Conservation (phyloP, 148 eudicot species). For the Camellia lanceoleosa region DNA sequence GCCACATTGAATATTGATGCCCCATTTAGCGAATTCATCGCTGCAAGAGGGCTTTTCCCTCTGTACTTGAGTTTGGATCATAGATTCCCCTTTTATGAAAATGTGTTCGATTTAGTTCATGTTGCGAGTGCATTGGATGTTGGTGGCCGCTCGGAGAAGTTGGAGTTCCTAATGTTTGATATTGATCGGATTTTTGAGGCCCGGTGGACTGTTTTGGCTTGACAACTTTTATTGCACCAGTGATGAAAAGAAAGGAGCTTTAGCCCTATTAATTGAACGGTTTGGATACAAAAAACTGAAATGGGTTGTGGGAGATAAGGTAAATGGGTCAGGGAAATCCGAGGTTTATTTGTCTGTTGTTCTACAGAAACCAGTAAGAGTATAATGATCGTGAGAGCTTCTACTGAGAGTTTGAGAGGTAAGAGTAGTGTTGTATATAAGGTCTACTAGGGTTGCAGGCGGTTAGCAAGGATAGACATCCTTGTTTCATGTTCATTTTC, state of each 20-base stretch:
- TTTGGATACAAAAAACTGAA: constrained; percentile 94
- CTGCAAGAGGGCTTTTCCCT: constrained; percentile 84
- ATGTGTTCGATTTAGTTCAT: constrained; percentile 80
- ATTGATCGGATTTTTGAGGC: constrained; percentile 72
- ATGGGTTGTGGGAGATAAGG: constrained; percentile 94
- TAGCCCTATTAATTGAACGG: constrained; percentile 71
- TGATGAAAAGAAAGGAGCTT: constrained; percentile 70
- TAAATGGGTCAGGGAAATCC: constrained; percentile 50
- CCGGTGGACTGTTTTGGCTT: constrained; percentile 89
- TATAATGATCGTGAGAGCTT: constrained; percentile 22
- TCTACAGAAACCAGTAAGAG: constrained; percentile 85
- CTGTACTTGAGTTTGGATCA: constrained; percentile 80
- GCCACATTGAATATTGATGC: constrained; percentile 62
- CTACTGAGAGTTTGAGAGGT: constrained; percentile 12
- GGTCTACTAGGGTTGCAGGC: background rate
- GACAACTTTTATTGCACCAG: constrained; percentile 70
- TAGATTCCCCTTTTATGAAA: constrained; percentile 76
- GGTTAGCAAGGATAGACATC: too few relatives aligned
- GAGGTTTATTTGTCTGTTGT: constrained; percentile 91
- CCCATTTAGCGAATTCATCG: constrained; percentile 77
- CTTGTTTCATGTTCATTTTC: too few relatives aligned
- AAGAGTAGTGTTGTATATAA: constrained; percentile 1
- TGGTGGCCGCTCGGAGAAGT: constrained; percentile 71
- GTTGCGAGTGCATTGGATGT: constrained; percentile 73
- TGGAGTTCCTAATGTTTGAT: constrained; percentile 95